These are phyloP conservation scores for Alternaria angustiovoidea DNA, from an alignment of 2,329 filamentous ascomycete species.

Conservation along the genomic window DNA sequence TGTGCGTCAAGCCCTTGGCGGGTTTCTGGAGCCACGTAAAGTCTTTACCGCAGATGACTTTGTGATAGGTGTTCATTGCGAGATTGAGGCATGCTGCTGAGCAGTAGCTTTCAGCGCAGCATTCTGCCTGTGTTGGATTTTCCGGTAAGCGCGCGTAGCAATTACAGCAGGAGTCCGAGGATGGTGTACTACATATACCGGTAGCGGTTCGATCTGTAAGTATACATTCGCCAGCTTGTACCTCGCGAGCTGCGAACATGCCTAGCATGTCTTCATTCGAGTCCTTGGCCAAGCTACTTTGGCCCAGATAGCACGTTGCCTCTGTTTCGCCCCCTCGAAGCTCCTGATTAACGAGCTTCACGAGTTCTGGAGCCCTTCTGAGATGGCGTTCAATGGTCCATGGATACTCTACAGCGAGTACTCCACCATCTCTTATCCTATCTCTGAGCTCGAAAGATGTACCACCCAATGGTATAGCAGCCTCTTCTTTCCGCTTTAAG, in stretches of 20 bases:
- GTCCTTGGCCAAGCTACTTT: slow-evolving; percentile 10
- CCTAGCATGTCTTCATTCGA: slow-evolving; percentile 17
- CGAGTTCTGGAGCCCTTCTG: slow-evolving; percentile 6
- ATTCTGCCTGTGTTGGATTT: slow-evolving; percentile 26
- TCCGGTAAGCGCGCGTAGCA: slow-evolving; percentile 32
- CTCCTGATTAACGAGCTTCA: slow-evolving; percentile 12
- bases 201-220: slow-evolving; percentile 20
- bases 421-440: slow-evolving; percentile 22
- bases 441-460: slow-evolving; percentile 20
- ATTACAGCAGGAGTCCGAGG: slow-evolving; percentile 21
- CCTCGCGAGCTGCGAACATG: slow-evolving; percentile 13
- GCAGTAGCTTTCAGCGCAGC: slow-evolving; percentile 33
- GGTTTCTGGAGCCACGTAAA: slow-evolving; percentile 33
- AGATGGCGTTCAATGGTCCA: slow-evolving; percentile 20
- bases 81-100: slow-evolving; percentile 31
- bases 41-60: slow-evolving; percentile 38
- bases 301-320: slow-evolving; percentile 2
- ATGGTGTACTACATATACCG: slow-evolving; percentile 25
- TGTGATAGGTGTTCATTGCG: slow-evolving; percentile 37
- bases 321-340: neutral
- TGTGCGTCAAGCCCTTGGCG: slow-evolving; percentile 21
- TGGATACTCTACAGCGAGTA: slow-evolving; percentile 23
- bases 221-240: slow-evolving; percentile 22
- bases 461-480: slow-evolving; percentile 11
- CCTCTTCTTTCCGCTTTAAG: slow-evolving; percentile 17